Evolutionary conservation across 2,329 filamentous ascomycete genomes (phyloP).

Genomic region (Clonostachys byssicola): DNA sequence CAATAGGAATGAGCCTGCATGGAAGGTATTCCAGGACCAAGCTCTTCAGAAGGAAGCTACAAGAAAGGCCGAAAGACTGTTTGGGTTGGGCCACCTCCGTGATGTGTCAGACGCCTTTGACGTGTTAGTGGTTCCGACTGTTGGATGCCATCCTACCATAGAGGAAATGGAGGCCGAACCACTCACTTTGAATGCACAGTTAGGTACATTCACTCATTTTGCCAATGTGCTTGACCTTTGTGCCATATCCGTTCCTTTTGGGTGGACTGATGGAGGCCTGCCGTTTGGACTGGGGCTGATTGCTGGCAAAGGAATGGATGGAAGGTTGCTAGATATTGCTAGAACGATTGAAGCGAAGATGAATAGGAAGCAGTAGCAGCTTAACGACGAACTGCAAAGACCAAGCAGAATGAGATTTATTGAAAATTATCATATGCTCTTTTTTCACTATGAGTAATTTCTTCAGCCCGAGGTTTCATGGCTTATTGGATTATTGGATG

Average conservation of each 20-base stretch:
- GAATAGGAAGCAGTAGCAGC: not conserved
- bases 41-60: constrained; percentile 29
- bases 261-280: constrained; percentile 23
- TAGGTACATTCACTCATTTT: constrained; percentile 49
- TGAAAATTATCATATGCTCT: no score
- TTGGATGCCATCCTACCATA: constrained; percentile 41
- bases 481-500: no score
- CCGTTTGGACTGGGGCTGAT: constrained; percentile 39
- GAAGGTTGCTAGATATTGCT: not conserved
- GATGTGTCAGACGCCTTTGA: constrained; percentile 13
- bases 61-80: constrained; percentile 30
- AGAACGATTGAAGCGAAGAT: not conserved
- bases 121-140: constrained; percentile 46
- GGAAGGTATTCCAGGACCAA: constrained; percentile 41
- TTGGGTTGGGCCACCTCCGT: constrained; percentile 11
- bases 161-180: constrained; percentile 45
- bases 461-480: no score
- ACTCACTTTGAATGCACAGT: constrained; percentile 40
- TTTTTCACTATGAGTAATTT: no score
- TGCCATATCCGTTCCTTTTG: constrained; percentile 41
- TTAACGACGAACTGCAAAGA: no score
- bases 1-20: constrained; percentile 26
- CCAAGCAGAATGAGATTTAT: no score
- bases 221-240: constrained; percentile 53
- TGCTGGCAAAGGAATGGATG: not conserved